Percentiles rank a stretch among this genome's conserved stretches.
Conservation (phyloP, 1,139 yeast species). For the Trichomonascaceae sp. region DNA sequence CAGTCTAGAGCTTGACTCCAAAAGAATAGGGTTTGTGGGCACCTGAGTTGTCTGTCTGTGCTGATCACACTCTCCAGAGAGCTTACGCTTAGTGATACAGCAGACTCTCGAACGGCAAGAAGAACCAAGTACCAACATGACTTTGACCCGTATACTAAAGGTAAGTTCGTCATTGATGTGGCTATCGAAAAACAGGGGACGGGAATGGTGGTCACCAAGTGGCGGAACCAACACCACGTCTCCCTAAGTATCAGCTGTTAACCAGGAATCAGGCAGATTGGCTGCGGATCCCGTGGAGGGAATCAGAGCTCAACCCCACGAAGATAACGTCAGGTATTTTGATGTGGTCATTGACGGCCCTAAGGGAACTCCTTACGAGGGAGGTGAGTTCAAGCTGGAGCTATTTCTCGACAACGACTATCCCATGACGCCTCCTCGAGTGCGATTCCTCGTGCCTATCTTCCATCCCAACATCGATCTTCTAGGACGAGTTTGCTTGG, state of each 20-base stretch:
- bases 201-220: too few species aligned
- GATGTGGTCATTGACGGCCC: conserved; percentile 90
- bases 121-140: background rate
- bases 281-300: conserved; percentile 96
- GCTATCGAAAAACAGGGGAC: too few species aligned
- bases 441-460: conserved; percentile 79
- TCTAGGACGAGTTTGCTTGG: conserved; percentile 88
- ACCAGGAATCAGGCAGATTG: conserved; percentile 75
- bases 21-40: background rate
- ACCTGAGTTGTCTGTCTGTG: background rate
- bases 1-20: background rate
- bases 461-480: conserved; percentile 96
- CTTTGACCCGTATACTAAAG: background rate
- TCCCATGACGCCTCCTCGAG: conserved; percentile 91
- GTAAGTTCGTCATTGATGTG: background rate
- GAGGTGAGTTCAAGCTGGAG: conserved; percentile 64
- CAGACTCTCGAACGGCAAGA: background rate
- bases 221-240: too few species aligned
- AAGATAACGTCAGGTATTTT: conserved; percentile 83
- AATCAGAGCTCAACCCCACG: conserved; percentile 83
- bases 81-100: background rate
- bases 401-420: conserved; percentile 79
- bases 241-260: too few species aligned
- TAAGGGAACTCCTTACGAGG: conserved; percentile 67
- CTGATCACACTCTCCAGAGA: background rate